Base-by-base conservation (phyloP, 805 yeast species). In the Candida ovalis region DNA sequence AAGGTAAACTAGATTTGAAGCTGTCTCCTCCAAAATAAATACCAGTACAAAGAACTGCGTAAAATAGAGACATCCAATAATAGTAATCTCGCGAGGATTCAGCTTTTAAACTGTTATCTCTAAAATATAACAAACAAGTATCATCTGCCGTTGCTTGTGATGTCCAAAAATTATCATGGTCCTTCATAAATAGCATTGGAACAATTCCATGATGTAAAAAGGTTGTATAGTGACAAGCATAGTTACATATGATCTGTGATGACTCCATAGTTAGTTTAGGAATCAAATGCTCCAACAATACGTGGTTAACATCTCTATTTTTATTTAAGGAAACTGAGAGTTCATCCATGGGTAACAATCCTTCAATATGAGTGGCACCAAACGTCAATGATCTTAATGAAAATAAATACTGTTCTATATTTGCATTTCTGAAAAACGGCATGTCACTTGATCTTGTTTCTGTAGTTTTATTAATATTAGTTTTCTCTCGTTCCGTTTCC, bases 31-130 rank as follows among this genome's bases (percentile, higher is more conserved):
- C 61, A 45, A 56, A 59, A 40, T 51, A 55, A 13, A 55, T 39
- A 3, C 64, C 64, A 1, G 60, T 50, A 15, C 60, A 55, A 1
- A 60, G 44, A 13, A 55, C 52, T 10, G 61, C 53, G 41, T 58
- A 58, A 36, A 50, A 56, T 2, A 59, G 49, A 1, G 64, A 51
- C 54, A 60, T 54, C 64, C 63, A 59, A 43, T 55, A 60, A 36
- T 57, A 55, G 23, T 59, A 57, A 40, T 60, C 62, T 41, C 47
- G 43, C 1, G 54, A 32, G 5, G 56, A 49, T 25, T 39, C 36
- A 1, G 21, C 15, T 24, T 55, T 58, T 33, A 56, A 36, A 13
- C 36, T 40, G 40, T 49, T 49, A 9, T 47, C 37, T 13, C 44
- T 38, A 8, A 50, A 37, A 40, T 55, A 51, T 15, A 33, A 32